A percentile compares a stretch with the other conserved stretches of the same genome.
Evolutionary conservation across 768 basidiomycete species (phyloP).

Genomic region (Tulasnella sp.): DNA sequence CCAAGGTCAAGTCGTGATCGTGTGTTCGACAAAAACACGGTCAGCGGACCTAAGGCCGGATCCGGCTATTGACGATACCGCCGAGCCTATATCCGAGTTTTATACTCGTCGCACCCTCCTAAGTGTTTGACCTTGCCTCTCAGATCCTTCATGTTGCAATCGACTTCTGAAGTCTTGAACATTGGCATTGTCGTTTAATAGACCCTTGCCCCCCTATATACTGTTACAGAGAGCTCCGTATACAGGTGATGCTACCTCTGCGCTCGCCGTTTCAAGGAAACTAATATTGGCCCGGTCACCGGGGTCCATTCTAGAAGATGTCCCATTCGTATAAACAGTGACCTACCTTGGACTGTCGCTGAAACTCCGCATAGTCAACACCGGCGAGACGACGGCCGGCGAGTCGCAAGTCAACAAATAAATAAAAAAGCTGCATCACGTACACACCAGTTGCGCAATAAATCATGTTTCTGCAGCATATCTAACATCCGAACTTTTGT

Average conservation of each 20-base stretch:
- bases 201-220: not conserved
- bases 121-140: not conserved
- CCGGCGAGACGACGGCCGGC: not conserved
- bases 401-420: too few species aligned
- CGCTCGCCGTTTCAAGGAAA: not conserved
- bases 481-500: too few species aligned
- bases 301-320: too few species aligned
- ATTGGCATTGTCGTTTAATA: not conserved
- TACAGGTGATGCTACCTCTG: slow-evolving; percentile 13
- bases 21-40: not conserved
- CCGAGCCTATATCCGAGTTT: too few species aligned
- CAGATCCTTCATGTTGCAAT: not conserved
- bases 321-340: too few species aligned
- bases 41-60: too few species aligned
- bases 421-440: too few species aligned
- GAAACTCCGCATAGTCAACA: slow-evolving; percentile 9
- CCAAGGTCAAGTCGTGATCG: not conserved
- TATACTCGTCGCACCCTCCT: too few species aligned
- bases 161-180: not conserved
- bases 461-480: too few species aligned
- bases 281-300: too few species aligned
- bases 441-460: too few species aligned
- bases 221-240: not conserved
- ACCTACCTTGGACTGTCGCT: not conserved
- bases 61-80: too few species aligned